A percentile compares a stretch with the other conserved stretches of the same genome.
These are phyloP conservation scores for Oxyria digyna DNA, from an alignment of 148 eudicot species.

Conservation along the genomic window DNA sequence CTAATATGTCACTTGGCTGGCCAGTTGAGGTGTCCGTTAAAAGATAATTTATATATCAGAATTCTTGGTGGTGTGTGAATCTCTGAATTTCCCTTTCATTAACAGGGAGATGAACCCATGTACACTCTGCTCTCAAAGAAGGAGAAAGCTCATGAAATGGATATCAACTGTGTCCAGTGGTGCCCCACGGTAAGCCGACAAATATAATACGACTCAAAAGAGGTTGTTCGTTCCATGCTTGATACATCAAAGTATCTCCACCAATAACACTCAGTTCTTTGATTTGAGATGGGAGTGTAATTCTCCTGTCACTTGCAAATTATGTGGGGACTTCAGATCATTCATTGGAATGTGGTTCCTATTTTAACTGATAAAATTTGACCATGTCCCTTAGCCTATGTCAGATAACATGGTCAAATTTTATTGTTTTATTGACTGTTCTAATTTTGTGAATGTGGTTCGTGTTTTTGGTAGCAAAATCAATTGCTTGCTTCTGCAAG, in stretches of 20 bases:
- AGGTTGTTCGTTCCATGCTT: not conserved
- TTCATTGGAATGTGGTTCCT: not conserved
- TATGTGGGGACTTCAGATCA: not conserved
- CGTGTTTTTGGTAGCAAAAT: slow-evolving; percentile 38
- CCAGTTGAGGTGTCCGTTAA: not conserved
- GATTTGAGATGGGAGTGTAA: not conserved
- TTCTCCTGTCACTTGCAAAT: not conserved
- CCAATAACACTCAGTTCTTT: not conserved
- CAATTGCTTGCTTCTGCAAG: slow-evolving; percentile 70
- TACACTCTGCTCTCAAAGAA: slow-evolving; percentile 36
- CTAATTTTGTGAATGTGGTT: not conserved
- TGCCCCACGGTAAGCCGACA: slow-evolving; percentile 29
- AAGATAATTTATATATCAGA: not conserved
- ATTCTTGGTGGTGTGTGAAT: not conserved
- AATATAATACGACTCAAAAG: not conserved
- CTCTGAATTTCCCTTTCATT: not conserved
- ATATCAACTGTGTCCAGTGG: slow-evolving; percentile 60
- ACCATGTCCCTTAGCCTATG: too few species aligned
- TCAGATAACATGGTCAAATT: too few species aligned
- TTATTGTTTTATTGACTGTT: not conserved
- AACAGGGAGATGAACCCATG: slow-evolving; percentile 41
- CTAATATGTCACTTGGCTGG: not conserved
- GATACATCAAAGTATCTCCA: not conserved
- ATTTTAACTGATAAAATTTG: not conserved
- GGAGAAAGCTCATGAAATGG: slow-evolving; percentile 65